Evolutionary conservation across 148 eudicot species (phyloP), one percentile per base, ranked within the genome.

Genomic region (Chenopodium album): DNA sequence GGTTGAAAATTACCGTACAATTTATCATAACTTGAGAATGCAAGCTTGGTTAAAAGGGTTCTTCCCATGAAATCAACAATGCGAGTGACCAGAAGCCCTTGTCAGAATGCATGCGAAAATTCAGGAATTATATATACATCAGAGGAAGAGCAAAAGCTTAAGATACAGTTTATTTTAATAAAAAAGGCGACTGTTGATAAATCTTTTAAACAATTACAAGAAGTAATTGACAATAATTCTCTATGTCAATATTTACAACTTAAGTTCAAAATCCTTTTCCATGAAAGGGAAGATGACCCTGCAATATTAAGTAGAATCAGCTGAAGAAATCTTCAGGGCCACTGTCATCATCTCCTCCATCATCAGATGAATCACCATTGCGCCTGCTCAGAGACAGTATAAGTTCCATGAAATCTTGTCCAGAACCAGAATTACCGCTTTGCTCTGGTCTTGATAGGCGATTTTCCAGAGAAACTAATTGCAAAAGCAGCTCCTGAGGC

Each of bases 401-500:
- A 59, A 90, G 81, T 85, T 91, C 90, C 23, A 90, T 82, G 75
- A 92, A 81, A 62, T 91, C 92, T 75, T 86, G 77, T 56, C 87
- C 80, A 1, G 75, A 86, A 63, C 80, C 56, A 7, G 90, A 84
- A 70, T 79, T 78, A 60, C 78, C 86, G 41, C 81, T 47, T 26
- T 22, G 85, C 59, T 86, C 91, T 10, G 88, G 86, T 76, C 82
- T 85, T 71, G 88, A 74, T 73, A 78, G 50, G 23, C 80, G 79
- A 71, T 83, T 88, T 79, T 80, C 87, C 81, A 85, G 76, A 6
- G 98, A 82, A 78, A 90, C 50, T 31, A 94, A 85, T 71, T 91
- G 92, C 84, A 89, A 48, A 82, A 91, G 81, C 84, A 90, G 78
- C 80, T 92, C 94, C 79, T 87, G 87, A 19, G 98, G 89, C 70